These are phyloP conservation scores for Bretschneidera sinensis DNA, from an alignment of 345 rosid species.

Conservation along the genomic window DNA sequence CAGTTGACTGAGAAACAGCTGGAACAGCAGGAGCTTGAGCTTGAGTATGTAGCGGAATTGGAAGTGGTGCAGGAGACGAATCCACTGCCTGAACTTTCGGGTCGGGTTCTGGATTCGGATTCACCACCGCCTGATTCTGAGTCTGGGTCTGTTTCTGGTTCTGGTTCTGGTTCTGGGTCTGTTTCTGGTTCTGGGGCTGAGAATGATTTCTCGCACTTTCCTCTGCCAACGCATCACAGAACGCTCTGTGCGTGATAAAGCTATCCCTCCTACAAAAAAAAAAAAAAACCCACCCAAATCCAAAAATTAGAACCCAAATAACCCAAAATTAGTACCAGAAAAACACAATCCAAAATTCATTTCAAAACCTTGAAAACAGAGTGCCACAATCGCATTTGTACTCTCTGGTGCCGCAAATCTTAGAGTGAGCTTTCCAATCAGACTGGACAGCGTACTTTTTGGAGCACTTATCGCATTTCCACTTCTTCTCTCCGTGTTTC, in stretches of 20 bases:
- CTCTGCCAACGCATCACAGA: conserved; percentile 89
- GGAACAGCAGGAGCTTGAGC: conserved; percentile 22
- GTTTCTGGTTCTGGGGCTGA: conserved; percentile 14
- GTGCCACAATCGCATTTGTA: conserved; percentile 93
- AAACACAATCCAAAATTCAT: too few species aligned
- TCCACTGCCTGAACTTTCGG: conserved; percentile 25
- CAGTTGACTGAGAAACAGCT: conserved; percentile 32
- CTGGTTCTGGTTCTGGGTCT: too few species aligned
- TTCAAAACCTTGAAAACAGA: conserved; percentile 68
- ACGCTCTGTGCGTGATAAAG: conserved; percentile 90
- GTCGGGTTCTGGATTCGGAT: conserved; percentile 29
- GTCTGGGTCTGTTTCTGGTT: conserved; percentile 20
- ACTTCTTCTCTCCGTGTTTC: conserved; percentile 94
- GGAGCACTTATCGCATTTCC: conserved; percentile 93
- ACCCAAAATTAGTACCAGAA: too few species aligned
- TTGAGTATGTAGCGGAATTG: too few species aligned
- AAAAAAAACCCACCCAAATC: neutral
- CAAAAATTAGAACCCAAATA: conserved; percentile 5
- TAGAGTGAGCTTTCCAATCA: conserved; percentile 97
- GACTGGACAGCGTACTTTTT: conserved; percentile 96
- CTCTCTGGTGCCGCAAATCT: conserved; percentile 91
- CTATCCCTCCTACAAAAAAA: conserved; percentile 79
- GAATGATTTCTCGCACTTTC: conserved; percentile 56
- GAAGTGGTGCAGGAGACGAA: conserved; percentile 33
- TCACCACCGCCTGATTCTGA: conserved; percentile 20